Conservation (phyloP, 1,284 basidiomycete genomes). For the Cutaneotrichosporon sp. region DNA sequence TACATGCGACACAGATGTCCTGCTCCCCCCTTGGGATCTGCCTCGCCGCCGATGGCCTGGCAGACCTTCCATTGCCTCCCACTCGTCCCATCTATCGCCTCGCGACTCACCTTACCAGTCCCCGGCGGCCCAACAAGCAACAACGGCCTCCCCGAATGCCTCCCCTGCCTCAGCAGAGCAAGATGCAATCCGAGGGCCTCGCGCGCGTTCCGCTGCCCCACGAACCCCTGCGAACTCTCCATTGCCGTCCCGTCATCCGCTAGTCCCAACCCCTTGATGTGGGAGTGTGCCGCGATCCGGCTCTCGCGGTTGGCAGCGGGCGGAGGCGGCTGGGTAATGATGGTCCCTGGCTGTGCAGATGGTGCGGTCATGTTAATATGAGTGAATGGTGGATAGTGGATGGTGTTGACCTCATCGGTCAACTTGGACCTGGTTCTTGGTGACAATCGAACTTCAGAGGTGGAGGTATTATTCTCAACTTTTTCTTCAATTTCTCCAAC, state of each 20-base stretch:
- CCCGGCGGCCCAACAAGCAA: conserved; percentile 53
- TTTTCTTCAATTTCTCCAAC: conserved; percentile 27
- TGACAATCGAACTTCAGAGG: conserved; percentile 11
- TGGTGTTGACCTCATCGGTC: conserved; percentile 3
- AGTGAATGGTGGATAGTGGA: not conserved
- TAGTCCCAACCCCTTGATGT: conserved; percentile 83
- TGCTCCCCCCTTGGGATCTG: not conserved
- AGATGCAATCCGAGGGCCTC: conserved; percentile 62
- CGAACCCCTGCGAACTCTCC: conserved; percentile 76
- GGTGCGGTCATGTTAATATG: conserved; percentile 16
- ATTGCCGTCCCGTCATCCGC: conserved; percentile 78
- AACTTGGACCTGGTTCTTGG: not conserved
- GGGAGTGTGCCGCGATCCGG: conserved; percentile 53
- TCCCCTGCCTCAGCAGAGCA: conserved; percentile 44
- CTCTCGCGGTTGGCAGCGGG: conserved; percentile 49
- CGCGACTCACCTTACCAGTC: conserved; percentile 49
- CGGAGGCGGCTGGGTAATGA: conserved; percentile 50
- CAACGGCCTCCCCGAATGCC: conserved; percentile 51
- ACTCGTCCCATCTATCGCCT: not conserved
- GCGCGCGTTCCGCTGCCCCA: conserved; percentile 84
- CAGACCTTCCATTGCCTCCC: not conserved
- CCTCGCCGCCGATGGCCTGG: not conserved
- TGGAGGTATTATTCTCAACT: conserved; percentile 14
- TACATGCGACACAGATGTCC: not conserved
- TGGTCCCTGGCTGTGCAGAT: conserved; percentile 30